These are phyloP conservation scores for Schizophyllum amplum DNA, from an alignment of 1,284 basidiomycete species.

Conservation along the genomic window DNA sequence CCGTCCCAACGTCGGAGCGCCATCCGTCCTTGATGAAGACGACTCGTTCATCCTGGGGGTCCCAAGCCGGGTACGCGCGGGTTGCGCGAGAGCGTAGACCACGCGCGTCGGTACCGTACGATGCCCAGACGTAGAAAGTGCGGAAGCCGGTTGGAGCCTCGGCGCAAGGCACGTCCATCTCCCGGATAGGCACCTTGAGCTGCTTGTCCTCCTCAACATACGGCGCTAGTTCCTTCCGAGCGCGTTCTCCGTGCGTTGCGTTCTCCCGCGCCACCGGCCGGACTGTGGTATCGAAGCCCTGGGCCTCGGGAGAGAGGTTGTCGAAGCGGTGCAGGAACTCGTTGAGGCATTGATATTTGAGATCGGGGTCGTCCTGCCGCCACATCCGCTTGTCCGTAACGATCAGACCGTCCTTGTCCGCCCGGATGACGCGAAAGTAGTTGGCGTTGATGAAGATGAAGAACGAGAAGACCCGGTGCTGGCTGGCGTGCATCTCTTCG, in stretches of 20 bases:
- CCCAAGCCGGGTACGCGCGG: neutral
- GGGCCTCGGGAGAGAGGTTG: neutral
- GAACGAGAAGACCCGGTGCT: neutral
- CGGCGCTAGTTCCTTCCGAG: neutral
- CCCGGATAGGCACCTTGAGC: neutral
- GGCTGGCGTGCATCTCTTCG: neutral
- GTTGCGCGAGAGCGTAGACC: neutral
- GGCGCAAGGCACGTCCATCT: neutral
- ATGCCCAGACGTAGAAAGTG: neutral
- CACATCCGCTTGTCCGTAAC: neutral
- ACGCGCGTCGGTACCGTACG: neutral
- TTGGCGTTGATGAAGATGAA: neutral
- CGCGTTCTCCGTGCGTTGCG: neutral
- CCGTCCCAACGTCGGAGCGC: conserved; percentile 9
- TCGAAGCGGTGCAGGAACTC: neutral
- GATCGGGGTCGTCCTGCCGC: neutral
- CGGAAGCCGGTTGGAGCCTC: neutral
- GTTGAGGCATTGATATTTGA: neutral
- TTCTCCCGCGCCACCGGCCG: neutral
- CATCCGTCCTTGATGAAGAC: conserved; percentile 16
- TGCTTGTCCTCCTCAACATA: neutral
- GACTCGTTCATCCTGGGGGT: neutral
- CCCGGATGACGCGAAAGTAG: neutral
- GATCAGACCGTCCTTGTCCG: neutral
- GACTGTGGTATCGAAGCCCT: neutral